Base-by-base conservation (phyloP, 768 basidiomycete genomes). In the Lactarius sp. region DNA sequence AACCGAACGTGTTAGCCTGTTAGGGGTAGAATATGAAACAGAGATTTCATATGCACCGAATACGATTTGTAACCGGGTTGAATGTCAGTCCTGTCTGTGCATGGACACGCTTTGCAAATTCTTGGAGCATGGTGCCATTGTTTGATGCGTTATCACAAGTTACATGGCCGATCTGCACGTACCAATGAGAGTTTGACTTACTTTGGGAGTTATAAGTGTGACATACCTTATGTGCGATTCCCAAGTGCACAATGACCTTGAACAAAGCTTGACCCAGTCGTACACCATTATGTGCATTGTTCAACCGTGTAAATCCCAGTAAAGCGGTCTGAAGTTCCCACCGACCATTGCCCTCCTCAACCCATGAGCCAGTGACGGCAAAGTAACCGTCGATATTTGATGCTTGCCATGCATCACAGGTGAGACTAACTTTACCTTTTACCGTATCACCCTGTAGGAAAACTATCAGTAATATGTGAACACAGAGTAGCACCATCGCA, bases 251-350 rank as follows among this genome's bases (percentile, higher is more conserved):
- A 0, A 69, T 58, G 33, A 80, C 68, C 61, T 74, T 74, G 69
- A 70, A 80, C 0, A 81, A 66, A 0, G 75, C 77, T 36, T 75
- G 75, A 0, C 77, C 76, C 0, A 78, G 71, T 0, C 71, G 71
- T 1, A 20, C 20, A 0, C 78, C 77, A 52, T 70, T 72, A 64
- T 80, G 78, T 9, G 78, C 70, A 31, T 68, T 69, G 62, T 77
- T 77, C 16, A 80, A 34, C 18, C 61, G 68, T 0, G 70, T 71
- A 49, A 79, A 79, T 1, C 77, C 78, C 2, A 77, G 52, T 0
- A 80, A 62, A 3, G 71, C 71, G 42, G 59, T 68, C 20, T 74
- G 52, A 9, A 74, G 46, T 33, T 69, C 59, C 75, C 75, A 78
- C 8, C 68, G 18, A 9, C 20, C 49, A 20, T n/a, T n/a, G n/a